Conservation (phyloP, 345 rosid genomes). For the Brassica juncea region DNA sequence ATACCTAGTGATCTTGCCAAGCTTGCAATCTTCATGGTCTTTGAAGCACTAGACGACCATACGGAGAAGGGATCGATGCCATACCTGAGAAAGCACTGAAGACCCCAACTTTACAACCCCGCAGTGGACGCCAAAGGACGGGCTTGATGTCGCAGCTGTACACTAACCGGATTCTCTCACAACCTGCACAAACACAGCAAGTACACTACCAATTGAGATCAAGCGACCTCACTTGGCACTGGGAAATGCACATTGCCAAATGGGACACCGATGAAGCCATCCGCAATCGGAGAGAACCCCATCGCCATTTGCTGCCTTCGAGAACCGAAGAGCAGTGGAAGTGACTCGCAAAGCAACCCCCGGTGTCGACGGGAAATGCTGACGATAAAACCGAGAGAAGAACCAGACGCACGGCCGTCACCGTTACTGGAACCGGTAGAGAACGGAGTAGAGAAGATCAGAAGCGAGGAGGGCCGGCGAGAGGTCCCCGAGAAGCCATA, state of each 20-base stretch:
- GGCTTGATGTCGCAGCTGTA: background rate
- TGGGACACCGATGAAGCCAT: background rate
- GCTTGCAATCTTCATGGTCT: background rate
- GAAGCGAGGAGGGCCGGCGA: background rate
- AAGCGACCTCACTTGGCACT: background rate
- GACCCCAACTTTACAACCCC: background rate
- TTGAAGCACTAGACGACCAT: background rate
- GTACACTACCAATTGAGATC: background rate
- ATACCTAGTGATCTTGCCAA: background rate
- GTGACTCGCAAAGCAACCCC: background rate
- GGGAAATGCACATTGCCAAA: background rate
- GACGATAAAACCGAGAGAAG: background rate
- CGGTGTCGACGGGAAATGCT: background rate
- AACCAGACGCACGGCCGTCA: background rate
- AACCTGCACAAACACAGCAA: background rate
- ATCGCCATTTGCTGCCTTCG: background rate
- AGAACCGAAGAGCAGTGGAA: background rate
- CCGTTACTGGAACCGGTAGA: background rate
- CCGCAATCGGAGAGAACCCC: background rate
- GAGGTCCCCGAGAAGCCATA: background rate
- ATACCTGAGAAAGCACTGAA: background rate
- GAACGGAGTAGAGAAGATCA: background rate
- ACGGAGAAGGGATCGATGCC: background rate
- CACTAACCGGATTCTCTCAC: background rate
- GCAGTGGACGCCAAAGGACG: background rate